These are phyloP conservation scores for Solanum ossicruentum DNA, from an alignment of 257 asterid species.

Conservation along the genomic window DNA sequence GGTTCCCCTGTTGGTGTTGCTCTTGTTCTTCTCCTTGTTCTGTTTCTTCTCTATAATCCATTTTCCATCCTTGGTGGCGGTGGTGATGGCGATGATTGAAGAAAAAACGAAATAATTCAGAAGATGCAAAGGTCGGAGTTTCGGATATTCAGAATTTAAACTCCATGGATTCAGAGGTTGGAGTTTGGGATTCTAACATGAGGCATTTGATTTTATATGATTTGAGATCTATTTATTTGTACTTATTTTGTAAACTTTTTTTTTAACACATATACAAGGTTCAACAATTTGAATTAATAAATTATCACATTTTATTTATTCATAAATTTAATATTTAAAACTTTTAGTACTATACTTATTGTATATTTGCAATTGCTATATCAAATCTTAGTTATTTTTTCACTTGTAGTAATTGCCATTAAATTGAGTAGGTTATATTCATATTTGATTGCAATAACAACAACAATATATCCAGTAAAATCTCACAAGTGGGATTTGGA, in stretches of 20 bases:
- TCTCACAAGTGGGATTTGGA: too few species aligned
- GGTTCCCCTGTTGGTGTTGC: constrained; percentile 94
- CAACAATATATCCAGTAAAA: too few species aligned
- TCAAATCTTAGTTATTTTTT: neutral
- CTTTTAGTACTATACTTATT: neutral
- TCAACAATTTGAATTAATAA: neutral
- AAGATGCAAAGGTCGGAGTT: neutral
- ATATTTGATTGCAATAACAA: too few species aligned
- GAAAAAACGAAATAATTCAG: neutral
- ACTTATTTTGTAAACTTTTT: neutral
- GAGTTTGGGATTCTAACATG: neutral
- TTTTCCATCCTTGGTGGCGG: constrained; percentile 76
- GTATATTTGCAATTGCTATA: neutral
- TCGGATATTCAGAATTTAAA: neutral
- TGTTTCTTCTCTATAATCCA: constrained; percentile 51
- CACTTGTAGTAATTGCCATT: neutral
- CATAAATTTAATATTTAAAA: neutral
- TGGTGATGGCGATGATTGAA: constrained; percentile 49
- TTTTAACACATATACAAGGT: neutral
- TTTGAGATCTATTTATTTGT: neutral
- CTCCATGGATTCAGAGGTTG: neutral
- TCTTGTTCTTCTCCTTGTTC: constrained; percentile 45
- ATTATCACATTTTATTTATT: neutral
- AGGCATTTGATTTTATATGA: neutral
- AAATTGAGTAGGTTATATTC: too few species aligned